Base-by-base conservation (phyloP, 345 rosid genomes). In the Leavenworthia alabamica region DNA sequence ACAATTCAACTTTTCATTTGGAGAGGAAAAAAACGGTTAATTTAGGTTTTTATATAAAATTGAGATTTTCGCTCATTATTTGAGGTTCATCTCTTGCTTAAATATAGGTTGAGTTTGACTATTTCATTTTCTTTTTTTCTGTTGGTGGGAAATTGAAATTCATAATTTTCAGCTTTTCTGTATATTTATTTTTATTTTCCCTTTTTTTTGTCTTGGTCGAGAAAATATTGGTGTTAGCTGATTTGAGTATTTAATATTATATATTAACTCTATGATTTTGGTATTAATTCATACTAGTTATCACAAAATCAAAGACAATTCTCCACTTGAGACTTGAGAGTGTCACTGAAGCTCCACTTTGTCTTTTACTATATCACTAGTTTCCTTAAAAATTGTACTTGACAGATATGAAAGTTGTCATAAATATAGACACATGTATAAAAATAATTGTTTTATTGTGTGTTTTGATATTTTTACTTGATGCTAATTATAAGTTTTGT, bases 61-160 rank as follows among this genome's bases (percentile, higher is more conserved):
- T 28, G 57, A 62, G 73, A 68, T 62, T 78, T 80, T 83, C 76
- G 86, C 89, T 88, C 87, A 77, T 66, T 42, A 56, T 55, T 45
- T 27, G 24, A 52, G 48, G 54, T 66, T 36, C 49, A 19, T 48
- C 17, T 13, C 39, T 58, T 55, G 65, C 12, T 68, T 82, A 66
- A 69, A 56, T 66, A 46, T 45, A n/a, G 23, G 39, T 14, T 61
- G 75, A 35, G 81, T 67, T 80, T 86, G 97, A 83, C 90, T 70
- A 11, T 68, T 81, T 77, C 83, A 43, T 28, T 52, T 70, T 66
- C 2, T 54, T 75, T 4, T 24, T 8, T 50, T 8, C 37, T 50
- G 62, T 42, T 66, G 33, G 44, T 66, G 74, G 66, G 43, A 67
- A 67, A 67, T 67, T 45, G 53, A 20, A 64, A 35, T 70, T 77